phyloP scores from a whole-genome alignment of 2,329 filamentous ascomycete genomes.

The Talaromyces islandicus region DNA sequence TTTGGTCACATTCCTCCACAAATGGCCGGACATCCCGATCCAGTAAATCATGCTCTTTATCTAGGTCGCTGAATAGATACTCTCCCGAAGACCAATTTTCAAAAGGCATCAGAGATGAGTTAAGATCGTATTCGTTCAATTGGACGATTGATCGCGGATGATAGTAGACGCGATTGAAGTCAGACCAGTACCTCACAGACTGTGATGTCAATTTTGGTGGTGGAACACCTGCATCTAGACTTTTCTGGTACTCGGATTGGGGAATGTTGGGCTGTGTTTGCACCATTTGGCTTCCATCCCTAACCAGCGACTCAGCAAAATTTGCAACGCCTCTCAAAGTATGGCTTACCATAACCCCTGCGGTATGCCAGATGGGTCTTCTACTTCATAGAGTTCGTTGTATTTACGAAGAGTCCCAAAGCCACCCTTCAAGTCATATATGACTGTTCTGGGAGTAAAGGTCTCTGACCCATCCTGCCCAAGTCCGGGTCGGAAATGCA shows the following conservation, averaged over 20 bases:
- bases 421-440: constrained; percentile 91
- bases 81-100: constrained; percentile 69
- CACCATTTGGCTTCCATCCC: constrained; percentile 62
- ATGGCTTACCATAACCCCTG: constrained; percentile 42
- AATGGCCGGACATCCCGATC: constrained; percentile 88
- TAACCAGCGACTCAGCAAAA: constrained; percentile 23
- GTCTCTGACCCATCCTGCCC: constrained; percentile 82
- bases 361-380: constrained; percentile 28
- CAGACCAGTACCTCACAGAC: constrained; percentile 90
- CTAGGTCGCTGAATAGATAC: constrained; percentile 66
- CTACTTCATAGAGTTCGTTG: constrained; percentile 74
- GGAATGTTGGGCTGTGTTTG: constrained; percentile 64
- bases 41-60: constrained; percentile 76
- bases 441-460: constrained; percentile 81
- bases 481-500: constrained; percentile 81
- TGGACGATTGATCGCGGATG: constrained; percentile 85
- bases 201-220: constrained; percentile 60
- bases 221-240: constrained; percentile 64
- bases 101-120: constrained; percentile 74
- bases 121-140: constrained; percentile 78
- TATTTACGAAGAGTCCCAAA: constrained; percentile 85
- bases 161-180: constrained; percentile 88
- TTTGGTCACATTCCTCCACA: constrained; percentile 84
- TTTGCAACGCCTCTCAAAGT: background rate
- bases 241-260: constrained; percentile 69